A percentile compares a stretch with the other conserved stretches of the same genome.
Evolutionary conservation across 2,329 filamentous ascomycete species (phyloP).

Genomic region (Dryadomyces quercivorus): DNA sequence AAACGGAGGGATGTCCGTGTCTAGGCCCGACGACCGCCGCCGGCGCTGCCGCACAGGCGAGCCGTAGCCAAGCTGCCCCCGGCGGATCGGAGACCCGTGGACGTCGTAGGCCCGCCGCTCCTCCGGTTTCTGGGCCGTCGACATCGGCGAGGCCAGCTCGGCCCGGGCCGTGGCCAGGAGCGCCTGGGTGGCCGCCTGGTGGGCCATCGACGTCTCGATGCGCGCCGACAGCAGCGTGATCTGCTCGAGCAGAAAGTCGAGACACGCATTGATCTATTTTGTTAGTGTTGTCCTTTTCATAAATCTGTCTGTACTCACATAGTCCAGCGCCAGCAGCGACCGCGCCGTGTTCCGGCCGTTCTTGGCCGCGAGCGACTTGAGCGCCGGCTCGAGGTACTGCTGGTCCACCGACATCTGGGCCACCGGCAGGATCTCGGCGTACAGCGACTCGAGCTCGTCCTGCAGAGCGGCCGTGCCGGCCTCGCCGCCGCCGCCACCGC

Average conservation of each 20-base stretch:
- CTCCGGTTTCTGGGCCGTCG: constrained; percentile 4
- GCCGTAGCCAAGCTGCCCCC: constrained; percentile 9
- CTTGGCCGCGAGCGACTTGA: constrained; percentile 29
- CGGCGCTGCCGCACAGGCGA: constrained; percentile 24
- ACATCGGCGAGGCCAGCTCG: constrained; percentile 25
- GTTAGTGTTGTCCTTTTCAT: constrained; percentile 13
- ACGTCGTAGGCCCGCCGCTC: constrained; percentile 14
- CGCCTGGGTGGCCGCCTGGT: constrained; percentile 26
- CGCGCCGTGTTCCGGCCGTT: constrained; percentile 30
- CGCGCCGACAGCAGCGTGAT: constrained; percentile 28
- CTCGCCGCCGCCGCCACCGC: constrained; percentile 13
- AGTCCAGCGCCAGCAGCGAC: constrained; percentile 34
- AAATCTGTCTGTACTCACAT: constrained; percentile 26
- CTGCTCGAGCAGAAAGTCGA: constrained; percentile 38
- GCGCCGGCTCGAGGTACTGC: constrained; percentile 51
- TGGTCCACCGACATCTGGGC: constrained; percentile 60
- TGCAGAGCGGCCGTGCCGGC: constrained; percentile 40
- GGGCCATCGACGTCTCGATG: constrained; percentile 31
- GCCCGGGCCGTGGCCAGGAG: constrained; percentile 29
- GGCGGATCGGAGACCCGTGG: constrained; percentile 22
- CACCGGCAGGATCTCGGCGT: constrained; percentile 56
- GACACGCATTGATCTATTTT: constrained; percentile 35
- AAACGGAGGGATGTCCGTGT: constrained; percentile 24
- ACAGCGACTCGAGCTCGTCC: constrained; percentile 56
- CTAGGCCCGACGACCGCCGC: constrained; percentile 22